phyloP scores from a whole-genome alignment of 306 rosid genomes.

The Prunus campanulata region DNA sequence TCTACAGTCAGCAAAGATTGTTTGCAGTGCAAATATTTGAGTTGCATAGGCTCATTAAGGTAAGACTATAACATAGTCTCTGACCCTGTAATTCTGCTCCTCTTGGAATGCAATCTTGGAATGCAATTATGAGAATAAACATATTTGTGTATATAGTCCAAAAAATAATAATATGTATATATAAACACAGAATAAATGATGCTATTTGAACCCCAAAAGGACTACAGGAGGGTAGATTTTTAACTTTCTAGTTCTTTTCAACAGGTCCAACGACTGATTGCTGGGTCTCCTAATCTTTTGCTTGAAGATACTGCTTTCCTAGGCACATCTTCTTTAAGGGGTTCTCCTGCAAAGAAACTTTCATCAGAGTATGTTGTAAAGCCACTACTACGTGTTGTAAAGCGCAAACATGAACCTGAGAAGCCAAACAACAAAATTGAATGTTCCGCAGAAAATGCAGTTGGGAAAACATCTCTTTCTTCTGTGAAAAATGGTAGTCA shows the following conservation, averaged over 20 bases:
- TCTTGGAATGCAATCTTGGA: background rate
- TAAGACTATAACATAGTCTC: background rate
- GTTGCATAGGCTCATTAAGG: conserved; percentile 47
- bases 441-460: conserved; percentile 84
- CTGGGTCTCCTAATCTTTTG: conserved; percentile 79
- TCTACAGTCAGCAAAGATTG: conserved; percentile 66
- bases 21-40: conserved; percentile 47
- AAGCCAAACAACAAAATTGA: conserved; percentile 63
- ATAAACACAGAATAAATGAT: too few relatives aligned
- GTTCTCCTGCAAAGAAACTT: conserved; percentile 51
- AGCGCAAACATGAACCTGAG: conserved; percentile 55
- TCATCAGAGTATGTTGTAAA: conserved; percentile 28
- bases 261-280: conserved; percentile 92
- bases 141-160: background rate
- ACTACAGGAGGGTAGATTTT: too few relatives aligned
- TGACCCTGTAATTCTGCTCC: background rate
- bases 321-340: conserved; percentile 53
- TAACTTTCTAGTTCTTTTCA: conserved; percentile 5
- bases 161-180: background rate
- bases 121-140: background rate
- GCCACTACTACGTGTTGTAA: conserved; percentile 36
- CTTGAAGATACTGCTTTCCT: conserved; percentile 63
- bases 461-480: conserved; percentile 62
- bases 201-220: background rate
- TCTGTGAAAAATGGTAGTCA: conserved; percentile 53